phyloP scores from a whole-genome alignment of 768 basidiomycete species.

The Amanita phalloides region DNA sequence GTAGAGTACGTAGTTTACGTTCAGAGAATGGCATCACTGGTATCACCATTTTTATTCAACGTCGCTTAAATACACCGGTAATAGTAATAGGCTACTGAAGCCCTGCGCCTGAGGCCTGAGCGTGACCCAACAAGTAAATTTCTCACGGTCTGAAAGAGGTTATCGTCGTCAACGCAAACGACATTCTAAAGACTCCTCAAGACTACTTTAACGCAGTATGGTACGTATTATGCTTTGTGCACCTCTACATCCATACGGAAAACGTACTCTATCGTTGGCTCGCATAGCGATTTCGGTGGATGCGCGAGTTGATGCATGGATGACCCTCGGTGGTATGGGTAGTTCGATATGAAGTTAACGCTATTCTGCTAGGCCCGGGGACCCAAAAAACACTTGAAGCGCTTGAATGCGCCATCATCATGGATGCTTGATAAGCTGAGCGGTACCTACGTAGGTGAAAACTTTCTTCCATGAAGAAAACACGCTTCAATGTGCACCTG shows the following conservation, averaged over 20 bases:
- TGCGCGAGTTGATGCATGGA: conserved; percentile 23
- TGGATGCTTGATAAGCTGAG: conserved; percentile 99
- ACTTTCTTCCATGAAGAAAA: not conserved
- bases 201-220: conserved; percentile 33
- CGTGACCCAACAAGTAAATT: conserved; percentile 8
- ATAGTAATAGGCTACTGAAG: not conserved
- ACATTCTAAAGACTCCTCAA: conserved; percentile 35
- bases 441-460: conserved; percentile 75
- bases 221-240: conserved; percentile 24
- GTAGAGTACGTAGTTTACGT: too few relatives aligned
- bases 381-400: conserved; percentile 99
- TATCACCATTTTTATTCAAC: too few relatives aligned
- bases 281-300: conserved; percentile 22
- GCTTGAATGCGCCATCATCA: conserved; percentile 91
- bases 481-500: conserved; percentile 1
- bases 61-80: not conserved
- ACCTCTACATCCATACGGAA: conserved; percentile 13
- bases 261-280: conserved; percentile 12
- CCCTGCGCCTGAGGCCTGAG: too few relatives aligned
- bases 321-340: conserved; percentile 21
- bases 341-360: conserved; percentile 10
- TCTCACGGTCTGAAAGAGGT: conserved; percentile 23
- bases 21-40: too few relatives aligned
- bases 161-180: conserved; percentile 30
- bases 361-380: conserved; percentile 65